Evolutionary conservation across 768 basidiomycete genomes (phyloP).

Genomic region (Tubosaeta sp.): DNA sequence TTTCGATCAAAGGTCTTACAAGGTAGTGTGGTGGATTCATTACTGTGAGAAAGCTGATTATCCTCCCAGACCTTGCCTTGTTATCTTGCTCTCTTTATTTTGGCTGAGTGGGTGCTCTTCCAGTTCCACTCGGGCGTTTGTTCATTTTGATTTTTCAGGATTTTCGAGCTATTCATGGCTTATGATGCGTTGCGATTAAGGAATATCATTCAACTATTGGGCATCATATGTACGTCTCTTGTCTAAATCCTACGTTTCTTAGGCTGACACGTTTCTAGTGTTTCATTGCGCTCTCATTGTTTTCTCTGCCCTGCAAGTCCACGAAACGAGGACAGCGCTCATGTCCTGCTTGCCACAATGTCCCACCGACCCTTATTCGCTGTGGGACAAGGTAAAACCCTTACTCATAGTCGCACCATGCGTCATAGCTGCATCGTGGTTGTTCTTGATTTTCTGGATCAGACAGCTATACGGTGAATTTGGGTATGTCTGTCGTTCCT

Average conservation of each 20-base stretch:
- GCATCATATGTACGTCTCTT: constrained; percentile 56
- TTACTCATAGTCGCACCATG: constrained; percentile 72
- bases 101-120: constrained; percentile 60
- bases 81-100: constrained; percentile 77
- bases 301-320: constrained; percentile 71
- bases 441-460: constrained; percentile 63
- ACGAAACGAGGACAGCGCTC: constrained; percentile 65
- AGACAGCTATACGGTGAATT: constrained; percentile 75
- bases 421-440: constrained; percentile 62
- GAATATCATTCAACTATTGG: constrained; percentile 74
- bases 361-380: constrained; percentile 45
- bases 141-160: constrained; percentile 35
- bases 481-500: constrained; percentile 48
- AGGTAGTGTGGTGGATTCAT: constrained; percentile 34
- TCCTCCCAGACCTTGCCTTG: constrained; percentile 65
- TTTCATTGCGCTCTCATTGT: constrained; percentile 76
- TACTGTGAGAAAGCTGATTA: constrained; percentile 10
- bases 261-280: constrained; percentile 29
- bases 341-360: constrained; percentile 38
- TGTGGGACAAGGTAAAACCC: constrained; percentile 58
- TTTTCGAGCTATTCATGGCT: constrained; percentile 78
- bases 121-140: not conserved
- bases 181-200: constrained; percentile 77
- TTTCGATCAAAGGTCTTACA: constrained; percentile 39
- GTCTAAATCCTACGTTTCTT: not conserved